Percentiles rank a stretch among this genome's conserved stretches.
phyloP scores from a whole-genome alignment of 2,329 filamentous ascomycete genomes.

The Penicillium sp. region DNA sequence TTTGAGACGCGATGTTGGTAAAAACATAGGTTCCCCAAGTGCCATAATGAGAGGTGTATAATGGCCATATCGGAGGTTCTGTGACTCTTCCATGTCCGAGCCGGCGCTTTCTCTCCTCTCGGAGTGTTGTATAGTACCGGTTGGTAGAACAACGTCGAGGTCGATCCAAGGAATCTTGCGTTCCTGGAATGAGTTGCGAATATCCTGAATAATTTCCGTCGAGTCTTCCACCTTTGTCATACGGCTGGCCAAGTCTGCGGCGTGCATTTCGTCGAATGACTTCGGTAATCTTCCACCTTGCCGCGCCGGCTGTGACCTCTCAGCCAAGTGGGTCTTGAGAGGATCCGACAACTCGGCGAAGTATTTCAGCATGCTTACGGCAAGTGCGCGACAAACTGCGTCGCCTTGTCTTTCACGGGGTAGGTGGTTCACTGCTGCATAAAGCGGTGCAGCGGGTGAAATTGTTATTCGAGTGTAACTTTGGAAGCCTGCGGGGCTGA shows the following conservation, averaged over 20 bases:
- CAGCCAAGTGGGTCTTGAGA: slow-evolving; percentile 69
- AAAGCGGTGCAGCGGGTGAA: slow-evolving; percentile 87
- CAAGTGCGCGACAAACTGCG: slow-evolving; percentile 84
- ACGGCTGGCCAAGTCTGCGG: slow-evolving; percentile 80
- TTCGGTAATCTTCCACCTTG: slow-evolving; percentile 63
- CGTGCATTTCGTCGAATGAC: slow-evolving; percentile 88
- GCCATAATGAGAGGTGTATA: slow-evolving; percentile 75
- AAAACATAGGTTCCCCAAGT: slow-evolving; percentile 79
- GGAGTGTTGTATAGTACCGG: slow-evolving; percentile 68
- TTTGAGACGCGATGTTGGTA: slow-evolving; percentile 80
- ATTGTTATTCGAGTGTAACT: slow-evolving; percentile 90
- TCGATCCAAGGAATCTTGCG: slow-evolving; percentile 84
- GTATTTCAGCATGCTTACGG: slow-evolving; percentile 92
- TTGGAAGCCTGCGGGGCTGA: slow-evolving; percentile 82
- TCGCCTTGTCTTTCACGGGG: slow-evolving; percentile 94
- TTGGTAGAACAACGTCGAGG: slow-evolving; percentile 80
- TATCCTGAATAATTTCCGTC: slow-evolving; percentile 67
- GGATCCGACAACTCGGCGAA: slow-evolving; percentile 80
- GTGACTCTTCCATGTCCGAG: slow-evolving; percentile 26
- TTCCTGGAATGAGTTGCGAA: slow-evolving; percentile 74
- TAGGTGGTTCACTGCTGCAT: slow-evolving; percentile 83
- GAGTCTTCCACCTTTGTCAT: slow-evolving; percentile 82
- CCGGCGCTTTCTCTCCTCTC: slow-evolving; percentile 62
- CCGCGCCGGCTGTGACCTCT: slow-evolving; percentile 52
- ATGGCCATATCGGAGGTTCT: slow-evolving; percentile 64